Conservation (phyloP, 495 filamentous ascomycete genomes). For the Talaromyces borbonicus region DNA sequence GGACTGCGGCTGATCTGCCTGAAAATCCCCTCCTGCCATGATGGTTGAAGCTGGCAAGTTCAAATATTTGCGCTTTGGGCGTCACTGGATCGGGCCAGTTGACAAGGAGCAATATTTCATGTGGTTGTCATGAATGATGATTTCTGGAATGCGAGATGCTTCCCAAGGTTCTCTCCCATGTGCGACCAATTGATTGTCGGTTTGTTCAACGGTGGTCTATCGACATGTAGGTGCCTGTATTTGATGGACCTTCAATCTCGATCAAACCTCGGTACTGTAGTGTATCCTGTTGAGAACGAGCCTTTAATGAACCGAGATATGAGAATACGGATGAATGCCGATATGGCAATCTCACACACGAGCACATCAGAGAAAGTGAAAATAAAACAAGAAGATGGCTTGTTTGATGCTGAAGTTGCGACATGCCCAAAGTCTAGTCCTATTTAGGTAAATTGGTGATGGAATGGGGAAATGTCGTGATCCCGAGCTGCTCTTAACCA, state of each 20-base stretch:
- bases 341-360: too few relatives aligned
- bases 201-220: conserved; percentile 1
- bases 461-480: conserved; percentile 44
- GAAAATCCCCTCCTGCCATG: too few relatives aligned
- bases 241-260: not conserved
- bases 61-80: not conserved
- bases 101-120: not conserved
- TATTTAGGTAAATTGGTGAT: conserved; percentile 38
- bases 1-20: conserved; percentile 4
- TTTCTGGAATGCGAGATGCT: not conserved
- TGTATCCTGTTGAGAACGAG: too few relatives aligned
- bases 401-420: conserved; percentile 3
- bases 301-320: not conserved
- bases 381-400: conserved; percentile 14
- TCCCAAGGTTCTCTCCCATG: too few relatives aligned
- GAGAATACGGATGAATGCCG: conserved; percentile 2
- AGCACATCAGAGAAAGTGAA: conserved; percentile 8
- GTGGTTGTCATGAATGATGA: not conserved
- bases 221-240: conserved; percentile 2
- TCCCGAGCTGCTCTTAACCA: conserved; percentile 27
- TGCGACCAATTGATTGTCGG: not conserved
- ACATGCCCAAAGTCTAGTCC: not conserved
- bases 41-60: not conserved
- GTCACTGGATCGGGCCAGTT: not conserved
- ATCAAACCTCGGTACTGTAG: conserved; percentile 8